Percentiles rank a stretch among this genome's conserved stretches.
Evolutionary conservation across 2,329 filamentous ascomycete genomes (phyloP).

Genomic region (Hawksworthiomyces lignivorus): DNA sequence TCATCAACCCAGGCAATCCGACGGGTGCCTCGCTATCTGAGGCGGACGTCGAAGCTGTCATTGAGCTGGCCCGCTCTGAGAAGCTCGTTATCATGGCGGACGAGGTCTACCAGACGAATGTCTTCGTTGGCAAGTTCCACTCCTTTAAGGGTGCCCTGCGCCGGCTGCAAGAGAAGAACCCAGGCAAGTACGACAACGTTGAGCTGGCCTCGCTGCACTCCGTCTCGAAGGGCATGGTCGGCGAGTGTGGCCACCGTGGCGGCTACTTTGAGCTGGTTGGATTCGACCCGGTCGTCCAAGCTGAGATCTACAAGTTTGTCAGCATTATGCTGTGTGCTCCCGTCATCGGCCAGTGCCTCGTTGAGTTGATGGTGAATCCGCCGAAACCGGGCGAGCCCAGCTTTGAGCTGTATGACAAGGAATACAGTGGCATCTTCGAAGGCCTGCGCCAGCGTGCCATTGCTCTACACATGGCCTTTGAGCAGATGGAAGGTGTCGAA

Average conservation of each 20-base stretch:
- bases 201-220: conserved; percentile 91
- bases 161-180: conserved; percentile 65
- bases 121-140: conserved; percentile 89
- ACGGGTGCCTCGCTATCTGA: conserved; percentile 80
- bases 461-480: conserved; percentile 84
- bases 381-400: conserved; percentile 77
- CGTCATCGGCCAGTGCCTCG: conserved; percentile 90
- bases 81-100: conserved; percentile 86
- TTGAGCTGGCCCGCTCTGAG: conserved; percentile 79
- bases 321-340: conserved; percentile 95
- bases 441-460: conserved; percentile 72
- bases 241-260: conserved; percentile 94
- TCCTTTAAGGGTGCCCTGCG: conserved; percentile 90
- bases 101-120: conserved; percentile 98
- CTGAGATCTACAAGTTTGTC: conserved; percentile 97
- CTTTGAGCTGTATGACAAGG: conserved; percentile 72
- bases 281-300: conserved; percentile 77
- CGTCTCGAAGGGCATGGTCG: conserved; percentile 96
- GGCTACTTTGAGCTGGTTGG: conserved; percentile 95
- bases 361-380: conserved; percentile 97
- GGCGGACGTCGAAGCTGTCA: conserved; percentile 73
- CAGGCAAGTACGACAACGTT: conserved; percentile 72
- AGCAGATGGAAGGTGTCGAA: conserved; percentile 90
- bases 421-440: conserved; percentile 76
- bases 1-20: conserved; percentile 98